Evolutionary conservation across 2,329 filamentous ascomycete genomes (phyloP), one percentile per base, ranked within the genome.

Genomic region (Arthroderma sp.): DNA sequence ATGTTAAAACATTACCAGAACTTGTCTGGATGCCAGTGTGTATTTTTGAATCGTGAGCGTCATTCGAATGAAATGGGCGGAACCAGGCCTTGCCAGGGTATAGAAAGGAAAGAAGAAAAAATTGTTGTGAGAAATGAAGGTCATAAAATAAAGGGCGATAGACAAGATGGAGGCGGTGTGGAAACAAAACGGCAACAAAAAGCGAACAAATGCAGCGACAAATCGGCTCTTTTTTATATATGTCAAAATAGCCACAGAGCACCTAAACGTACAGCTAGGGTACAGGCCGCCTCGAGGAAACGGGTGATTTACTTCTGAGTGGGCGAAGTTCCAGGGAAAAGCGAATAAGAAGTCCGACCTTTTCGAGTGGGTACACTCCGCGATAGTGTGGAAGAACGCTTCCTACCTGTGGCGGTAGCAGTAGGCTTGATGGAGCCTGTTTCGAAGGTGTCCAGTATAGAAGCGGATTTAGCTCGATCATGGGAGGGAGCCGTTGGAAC

Each of bases 331-430:
- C 15, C 15, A 6, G 64, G 64, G 49, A 66, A 66, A 38, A 67
- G 59, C 36, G 67, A 69, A 51, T 69, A 69, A 32, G 66, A 68
- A n/a, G 65, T 57, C 36, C 66, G 58, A 45, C 51, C 56, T 53
- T 63, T 66, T 45, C 57, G 58, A 38, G 54, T 53, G 2, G 50
- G 47, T 5, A 11, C 8, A 31, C 56, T 57, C 46, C 56, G 62
- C 11, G 45, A 49, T 22, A 50, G 36, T 7, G 51, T 44, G 22
- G 58, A 52, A 38, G 58, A 46, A 5, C 54, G 51, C 36, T 51
- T 46, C 44, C 53, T 50, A 29, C 43, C 41, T n/a, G 54, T 51
- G 3, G 53, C 46, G 8, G 55, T 52, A 11, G 40, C 46, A 9
- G 27, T 28, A 9, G 29, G 4, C 48, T 58, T 58, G 36, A 48